Percentiles rank a stretch among this genome's conserved stretches.
phyloP scores from a whole-genome alignment of 768 basidiomycete genomes.

The Naganishia vishniacii region DNA sequence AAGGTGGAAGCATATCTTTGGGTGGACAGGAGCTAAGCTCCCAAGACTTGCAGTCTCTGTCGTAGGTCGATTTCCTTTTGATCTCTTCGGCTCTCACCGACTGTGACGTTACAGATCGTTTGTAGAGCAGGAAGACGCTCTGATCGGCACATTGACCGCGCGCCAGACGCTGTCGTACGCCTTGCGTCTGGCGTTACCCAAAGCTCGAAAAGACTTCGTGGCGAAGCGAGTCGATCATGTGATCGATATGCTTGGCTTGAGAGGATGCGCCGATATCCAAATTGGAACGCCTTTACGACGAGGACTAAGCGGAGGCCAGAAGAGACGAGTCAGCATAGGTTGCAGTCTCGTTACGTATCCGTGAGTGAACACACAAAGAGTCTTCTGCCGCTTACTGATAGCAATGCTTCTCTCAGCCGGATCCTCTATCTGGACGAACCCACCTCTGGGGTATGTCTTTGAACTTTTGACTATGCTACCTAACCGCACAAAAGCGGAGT shows the following conservation, averaged over 20 bases:
- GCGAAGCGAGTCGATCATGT: conserved; percentile 52
- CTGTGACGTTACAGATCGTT: conserved; percentile 44
- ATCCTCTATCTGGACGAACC: conserved; percentile 31
- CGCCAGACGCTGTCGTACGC: conserved; percentile 57
- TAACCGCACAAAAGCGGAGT: no score
- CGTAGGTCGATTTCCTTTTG: background rate
- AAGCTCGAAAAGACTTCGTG: conserved; percentile 45
- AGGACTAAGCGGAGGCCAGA: conserved; percentile 28
- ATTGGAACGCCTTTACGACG: conserved; percentile 26
- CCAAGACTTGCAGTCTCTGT: background rate
- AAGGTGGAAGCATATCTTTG: background rate
- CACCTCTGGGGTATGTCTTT: conserved; percentile 22
- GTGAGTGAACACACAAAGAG: conserved; percentile 15
- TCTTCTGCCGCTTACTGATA: background rate
- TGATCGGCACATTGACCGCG: conserved; percentile 59
- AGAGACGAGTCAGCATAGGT: conserved; percentile 26
- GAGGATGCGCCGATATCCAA: conserved; percentile 11
- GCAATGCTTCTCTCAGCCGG: background rate
- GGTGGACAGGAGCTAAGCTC: background rate
- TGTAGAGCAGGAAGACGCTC: conserved; percentile 61
- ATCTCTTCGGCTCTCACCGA: background rate
- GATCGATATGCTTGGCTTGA: conserved; percentile 54
- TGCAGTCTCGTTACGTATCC: conserved; percentile 27
- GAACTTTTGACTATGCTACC: background rate
- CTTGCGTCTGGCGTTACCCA: conserved; percentile 28